Base-by-base conservation (phyloP, 2,329 filamentous ascomycete genomes). In the Nothophaeocryptopus gaeumannii region DNA sequence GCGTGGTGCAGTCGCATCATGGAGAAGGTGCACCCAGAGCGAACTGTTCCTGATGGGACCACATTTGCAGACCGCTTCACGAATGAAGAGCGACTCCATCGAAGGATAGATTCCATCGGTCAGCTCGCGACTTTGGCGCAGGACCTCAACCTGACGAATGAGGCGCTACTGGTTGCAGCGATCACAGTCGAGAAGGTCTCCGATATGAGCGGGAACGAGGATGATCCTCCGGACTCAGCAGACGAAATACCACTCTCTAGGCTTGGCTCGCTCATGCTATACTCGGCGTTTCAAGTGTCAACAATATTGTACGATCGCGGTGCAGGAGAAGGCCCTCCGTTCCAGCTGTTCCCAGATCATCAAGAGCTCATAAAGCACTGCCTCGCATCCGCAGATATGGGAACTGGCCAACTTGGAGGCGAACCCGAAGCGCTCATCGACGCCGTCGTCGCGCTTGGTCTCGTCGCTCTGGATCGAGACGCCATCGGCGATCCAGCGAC, bases 71-170 rank as follows among this genome's bases (percentile, higher is more conserved):
- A 83, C 56, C 77, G 78, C 3, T 91, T 86, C 60, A 80, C 82
- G 38, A 76, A 84, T 36, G 78, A 86, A 11, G 76, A 83, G 35
- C 71, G 77, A 35, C 69, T 89, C 30, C 77, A 82, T 51, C 78
- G 78, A 12, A 76, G 81, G 50, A 82, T 88, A 54, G 78, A 80
- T 5, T 78, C 86, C 39, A 77, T 88, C n/a, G 86, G 87, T 0
- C 84, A 90, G 62, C 70, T 91, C 16, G 83, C 84, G 73, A 82
- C 84, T 13, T 73, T 89, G 45, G 79, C 84, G 12, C 76, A 81
- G 45, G 80, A 83, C 56, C 68, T 82, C 26, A 74, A 72, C 1
- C 58, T 83, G 20, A 65, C 73, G 16, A 74, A 74, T 9, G 60
- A 73, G 8, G 72, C 78, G 8, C 68, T 83, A 4, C 62, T 78